Conservation (phyloP, 495 filamentous ascomycete species). For the Aspergillus affinis region DNA sequence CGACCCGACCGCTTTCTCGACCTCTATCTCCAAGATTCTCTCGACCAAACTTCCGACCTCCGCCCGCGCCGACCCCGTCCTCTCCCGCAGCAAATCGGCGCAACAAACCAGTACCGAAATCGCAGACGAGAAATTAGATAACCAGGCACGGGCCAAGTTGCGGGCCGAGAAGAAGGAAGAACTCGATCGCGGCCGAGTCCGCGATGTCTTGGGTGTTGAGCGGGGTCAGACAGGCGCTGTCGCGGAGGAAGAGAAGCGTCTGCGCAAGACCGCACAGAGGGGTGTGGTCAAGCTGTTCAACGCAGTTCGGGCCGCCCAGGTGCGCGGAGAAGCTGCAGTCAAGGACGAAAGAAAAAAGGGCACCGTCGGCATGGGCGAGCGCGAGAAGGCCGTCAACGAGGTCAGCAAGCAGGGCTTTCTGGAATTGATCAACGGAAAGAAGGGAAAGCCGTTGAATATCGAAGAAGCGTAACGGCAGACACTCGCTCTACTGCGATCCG, state of each 20-base stretch:
- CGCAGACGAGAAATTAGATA: conserved; percentile 73
- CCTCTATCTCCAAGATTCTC: conserved; percentile 87
- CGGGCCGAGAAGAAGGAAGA: conserved; percentile 78
- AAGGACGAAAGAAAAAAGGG: conserved; percentile 65
- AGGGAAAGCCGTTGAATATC: conserved; percentile 49
- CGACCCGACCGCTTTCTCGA: conserved; percentile 86
- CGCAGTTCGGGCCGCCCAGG: conserved; percentile 87
- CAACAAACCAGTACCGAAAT: conserved; percentile 62
- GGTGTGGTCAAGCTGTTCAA: conserved; percentile 96
- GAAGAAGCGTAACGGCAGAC: conserved; percentile 42
- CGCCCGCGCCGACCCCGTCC: conserved; percentile 81
- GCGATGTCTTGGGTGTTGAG: conserved; percentile 70
- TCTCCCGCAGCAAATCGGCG: conserved; percentile 73
- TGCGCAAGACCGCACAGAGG: conserved; percentile 83
- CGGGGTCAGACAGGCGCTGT: conserved; percentile 50
- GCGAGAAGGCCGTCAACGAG: conserved; percentile 83
- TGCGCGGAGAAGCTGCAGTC: conserved; percentile 75
- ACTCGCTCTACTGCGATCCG: conserved; percentile 19
- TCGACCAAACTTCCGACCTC: conserved; percentile 77
- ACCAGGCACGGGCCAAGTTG: conserved; percentile 73
- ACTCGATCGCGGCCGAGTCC: conserved; percentile 81
- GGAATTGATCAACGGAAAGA: conserved; percentile 72
- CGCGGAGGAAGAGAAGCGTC: conserved; percentile 72
- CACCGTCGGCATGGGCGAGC: conserved; percentile 68
- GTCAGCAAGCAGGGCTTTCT: conserved; percentile 96